Base-by-base conservation (phyloP, 2,329 filamentous ascomycete species). In the Sporothrix inflata region DNA sequence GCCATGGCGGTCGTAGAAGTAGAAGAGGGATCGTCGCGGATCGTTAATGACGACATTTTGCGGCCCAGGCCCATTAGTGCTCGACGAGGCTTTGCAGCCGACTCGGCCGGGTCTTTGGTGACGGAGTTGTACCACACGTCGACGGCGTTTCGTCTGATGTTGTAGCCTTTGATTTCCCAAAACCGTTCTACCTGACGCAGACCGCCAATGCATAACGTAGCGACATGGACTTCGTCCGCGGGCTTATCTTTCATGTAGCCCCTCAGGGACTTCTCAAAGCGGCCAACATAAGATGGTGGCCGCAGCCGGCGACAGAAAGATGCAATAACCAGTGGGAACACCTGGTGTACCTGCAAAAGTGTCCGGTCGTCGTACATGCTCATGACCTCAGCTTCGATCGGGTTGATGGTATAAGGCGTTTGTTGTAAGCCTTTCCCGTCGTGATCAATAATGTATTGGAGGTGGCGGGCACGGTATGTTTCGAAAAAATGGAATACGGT, bases 401-500 rank as follows among this genome's bases (percentile, higher is more conserved):
- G 89, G 75, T 91, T 90, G 53, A 87, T 73, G 0, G 88, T 90
- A 75, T 87, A 90, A 0, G 88, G 86, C 70, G 84, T 83, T 55
- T 78, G 82, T 53, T 80, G 80, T 61, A 91, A 75, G 5, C 88
- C 87, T 66, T 85, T 81, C 14, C 86, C 85, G 51, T 80, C 81
- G 71, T 88, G 83, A 65, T 87, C 82, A 66, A 82, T 80, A 30
- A 91, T 83, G 73, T 88, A 87, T 75, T 88, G 80, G 8, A 90
- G 78, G 75, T 91, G 88, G 2, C 89, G 81, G 51, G 83, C 85
- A 72, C 89, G 86, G 77, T 90, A 90, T 0, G 84, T 89, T 78
- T 91, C 89, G 77, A 91, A 91, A 77, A 91, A 91, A 78, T 91
- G 89, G 75, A 91, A 91, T 30, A 90, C 83, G 14, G 88, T 90